Percentiles rank a stretch among this genome's conserved stretches.
Evolutionary conservation across 2,329 filamentous ascomycete genomes (phyloP).

Genomic region (Cordyceps javanica): DNA sequence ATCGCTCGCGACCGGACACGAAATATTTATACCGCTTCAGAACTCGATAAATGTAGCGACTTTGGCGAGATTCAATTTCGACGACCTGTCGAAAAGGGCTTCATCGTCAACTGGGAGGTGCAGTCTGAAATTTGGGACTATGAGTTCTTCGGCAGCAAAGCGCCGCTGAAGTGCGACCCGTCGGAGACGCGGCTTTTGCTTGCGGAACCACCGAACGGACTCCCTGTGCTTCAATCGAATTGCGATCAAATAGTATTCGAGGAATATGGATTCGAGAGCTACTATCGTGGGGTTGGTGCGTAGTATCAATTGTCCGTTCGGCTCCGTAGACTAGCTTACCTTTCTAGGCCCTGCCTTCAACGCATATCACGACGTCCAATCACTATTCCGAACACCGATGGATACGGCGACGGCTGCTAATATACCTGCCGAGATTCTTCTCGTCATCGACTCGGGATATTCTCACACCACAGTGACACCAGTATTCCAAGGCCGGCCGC

Average conservation of each 20-base stretch:
- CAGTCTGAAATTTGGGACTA: slow-evolving; percentile 95
- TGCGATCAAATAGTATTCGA: slow-evolving; percentile 97
- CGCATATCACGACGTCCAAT: slow-evolving; percentile 72
- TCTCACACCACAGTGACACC: slow-evolving; percentile 90
- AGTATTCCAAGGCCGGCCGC: slow-evolving; percentile 69
- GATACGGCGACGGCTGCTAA: slow-evolving; percentile 34
- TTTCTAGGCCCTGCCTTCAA: slow-evolving; percentile 63
- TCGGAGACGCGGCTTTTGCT: slow-evolving; percentile 77
- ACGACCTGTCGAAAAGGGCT: slow-evolving; percentile 88
- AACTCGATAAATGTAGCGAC: slow-evolving; percentile 74
- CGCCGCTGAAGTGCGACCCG: slow-evolving; percentile 65
- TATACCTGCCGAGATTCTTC: slow-evolving; percentile 68
- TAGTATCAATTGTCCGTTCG: neutral
- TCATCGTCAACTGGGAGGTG: slow-evolving; percentile 92
- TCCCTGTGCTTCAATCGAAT: slow-evolving; percentile 76
- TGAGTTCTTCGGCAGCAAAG: slow-evolving; percentile 68
- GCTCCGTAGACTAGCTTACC: slow-evolving; percentile 7
- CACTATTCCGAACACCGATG: slow-evolving; percentile 57
- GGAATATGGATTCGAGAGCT: slow-evolving; percentile 87
- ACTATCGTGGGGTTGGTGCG: slow-evolving; percentile 67
- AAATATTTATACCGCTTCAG: slow-evolving; percentile 71
- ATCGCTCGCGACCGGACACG: slow-evolving; percentile 76
- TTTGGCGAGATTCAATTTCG: slow-evolving; percentile 86
- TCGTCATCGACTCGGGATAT: slow-evolving; percentile 87
- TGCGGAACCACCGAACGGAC: slow-evolving; percentile 77